Evolutionary conservation across 352 stramenopile species (phyloP).

Genomic region (Discostella stelligera): DNA sequence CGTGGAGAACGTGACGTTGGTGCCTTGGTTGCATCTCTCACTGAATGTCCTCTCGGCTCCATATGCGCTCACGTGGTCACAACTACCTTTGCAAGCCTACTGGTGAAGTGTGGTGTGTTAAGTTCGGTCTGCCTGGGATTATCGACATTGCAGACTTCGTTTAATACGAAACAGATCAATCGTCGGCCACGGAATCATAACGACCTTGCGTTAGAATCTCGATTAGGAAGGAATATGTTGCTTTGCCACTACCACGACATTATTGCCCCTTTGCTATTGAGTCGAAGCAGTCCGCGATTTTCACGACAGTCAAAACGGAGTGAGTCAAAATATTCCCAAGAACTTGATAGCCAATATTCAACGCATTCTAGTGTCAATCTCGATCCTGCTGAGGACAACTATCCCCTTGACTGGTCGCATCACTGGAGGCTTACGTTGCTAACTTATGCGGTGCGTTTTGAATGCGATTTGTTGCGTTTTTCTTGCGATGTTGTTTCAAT

Average conservation of each 20-base stretch:
- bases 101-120: slow-evolving; percentile 68
- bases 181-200: slow-evolving; percentile 15
- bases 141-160: slow-evolving; percentile 2
- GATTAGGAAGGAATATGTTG: slow-evolving; percentile 76
- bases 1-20: slow-evolving; percentile 79
- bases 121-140: slow-evolving; percentile 36
- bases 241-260: slow-evolving; percentile 81
- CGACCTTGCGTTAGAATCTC: slow-evolving; percentile 53
- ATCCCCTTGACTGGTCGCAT: slow-evolving; percentile 63
- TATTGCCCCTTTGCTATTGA: slow-evolving; percentile 77
- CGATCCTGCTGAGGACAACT: background rate
- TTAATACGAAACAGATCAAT: slow-evolving; percentile 12
- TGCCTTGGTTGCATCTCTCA: slow-evolving; percentile 73
- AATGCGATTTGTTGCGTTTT: background rate
- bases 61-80: slow-evolving; percentile 69
- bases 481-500: slow-evolving; percentile 5
- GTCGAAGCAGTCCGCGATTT: slow-evolving; percentile 51
- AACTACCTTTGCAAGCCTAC: slow-evolving; percentile 60
- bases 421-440: slow-evolving; percentile 77
- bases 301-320: slow-evolving; percentile 9
- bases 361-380: slow-evolving; percentile 31
- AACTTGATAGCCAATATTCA: slow-evolving; percentile 13
- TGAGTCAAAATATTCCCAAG: background rate
- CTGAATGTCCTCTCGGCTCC: slow-evolving; percentile 71
- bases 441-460: slow-evolving; percentile 58